Evolutionary conservation across 2,329 filamentous ascomycete species (phyloP), one percentile per base, ranked within the genome.

Genomic region (Neurospora sp.): DNA sequence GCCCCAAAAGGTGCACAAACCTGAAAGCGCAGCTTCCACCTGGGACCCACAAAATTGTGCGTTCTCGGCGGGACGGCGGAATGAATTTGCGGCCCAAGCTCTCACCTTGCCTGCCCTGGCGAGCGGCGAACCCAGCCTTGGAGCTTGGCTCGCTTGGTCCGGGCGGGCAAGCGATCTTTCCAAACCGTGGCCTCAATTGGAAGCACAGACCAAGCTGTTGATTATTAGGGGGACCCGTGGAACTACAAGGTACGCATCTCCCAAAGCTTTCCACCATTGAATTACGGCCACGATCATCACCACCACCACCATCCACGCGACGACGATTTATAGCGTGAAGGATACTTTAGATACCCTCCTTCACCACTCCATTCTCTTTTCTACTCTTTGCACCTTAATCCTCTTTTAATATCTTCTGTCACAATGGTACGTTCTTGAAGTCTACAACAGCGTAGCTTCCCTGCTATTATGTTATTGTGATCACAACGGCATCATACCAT

Each of bases 161-260:
- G 52, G 43, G 52, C 52, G 6, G 52, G 52, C 52, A 62, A 62
- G 52, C 52, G 28, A 36, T 36, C 71, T 78, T 76, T 74, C 73
- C 74, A 77, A 77, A 79, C 78, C 77, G 78, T 80, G 78, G 79
- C 78, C 77, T 81, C 79, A 81, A 80, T 78, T 76, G 72, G 74
- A 71, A 76, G 77, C 79, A 78, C 77, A 77, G 74, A 76, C 77
- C 78, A 77, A 72, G 74, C 75, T 75, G 71, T 73, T 74, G 74
- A 74, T 72, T 76, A 75, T 77, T 77, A 73, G 74, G 76, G 46
- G 73, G 73, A 73, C 71, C 73, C 72, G 71, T 74, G 72, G 69
- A 73, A 71, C 70, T 17, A 62, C 52, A 36, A 36, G 52, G 52
- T 62, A 62, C 23, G 71, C 71, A 75, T 82, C 80, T 73, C 81